These are phyloP conservation scores for Centaurea solstitialis DNA, from an alignment of 129 eudicot species.

Conservation along the genomic window DNA sequence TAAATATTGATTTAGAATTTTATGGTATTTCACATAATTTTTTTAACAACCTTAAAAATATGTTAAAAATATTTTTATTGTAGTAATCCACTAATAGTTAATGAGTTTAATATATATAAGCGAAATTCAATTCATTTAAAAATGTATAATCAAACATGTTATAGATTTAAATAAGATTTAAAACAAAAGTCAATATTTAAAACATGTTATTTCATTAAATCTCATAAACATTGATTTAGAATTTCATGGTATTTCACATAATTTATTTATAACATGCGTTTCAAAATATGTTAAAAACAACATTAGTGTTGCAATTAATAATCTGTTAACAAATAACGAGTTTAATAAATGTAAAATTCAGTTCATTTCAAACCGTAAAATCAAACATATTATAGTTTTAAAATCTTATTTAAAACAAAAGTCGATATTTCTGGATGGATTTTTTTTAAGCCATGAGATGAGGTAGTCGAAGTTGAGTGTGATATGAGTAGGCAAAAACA, in stretches of 20 bases:
- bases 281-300: neutral
- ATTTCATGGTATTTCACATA: no score
- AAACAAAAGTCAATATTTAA: neutral
- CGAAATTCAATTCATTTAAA: neutral
- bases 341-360: no score
- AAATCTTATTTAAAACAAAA: neutral
- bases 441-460: slow-evolving; percentile 15
- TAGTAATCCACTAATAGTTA: neutral
- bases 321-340: neutral
- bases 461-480: neutral
- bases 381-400: neutral
- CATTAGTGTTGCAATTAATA: neutral
- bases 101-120: no score
- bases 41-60: neutral
- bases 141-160: neutral
- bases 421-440: neutral
- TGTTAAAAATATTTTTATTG: neutral
- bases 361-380: neutral
- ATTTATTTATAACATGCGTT: no score
- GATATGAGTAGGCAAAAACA: neutral
- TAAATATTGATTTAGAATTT: no score
- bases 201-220: no score
- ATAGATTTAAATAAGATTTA: neutral
- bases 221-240: no score
- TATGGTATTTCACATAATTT: no score